Evolutionary conservation across 2,329 filamentous ascomycete species (phyloP).

Genomic region (Xylaria sp.): DNA sequence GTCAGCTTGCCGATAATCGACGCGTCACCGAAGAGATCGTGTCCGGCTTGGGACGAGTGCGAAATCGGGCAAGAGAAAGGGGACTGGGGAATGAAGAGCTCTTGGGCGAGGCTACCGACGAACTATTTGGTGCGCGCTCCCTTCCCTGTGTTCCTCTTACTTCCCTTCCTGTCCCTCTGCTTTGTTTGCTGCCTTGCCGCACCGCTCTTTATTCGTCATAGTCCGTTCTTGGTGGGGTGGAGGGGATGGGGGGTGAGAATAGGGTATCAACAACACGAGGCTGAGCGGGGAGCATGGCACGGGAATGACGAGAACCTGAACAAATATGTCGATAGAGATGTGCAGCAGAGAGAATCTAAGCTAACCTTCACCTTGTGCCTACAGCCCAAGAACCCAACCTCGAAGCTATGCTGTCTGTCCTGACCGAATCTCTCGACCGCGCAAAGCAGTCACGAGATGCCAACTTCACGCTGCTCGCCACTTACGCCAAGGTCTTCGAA

Average conservation of each 20-base stretch:
- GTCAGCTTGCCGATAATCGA: conserved; percentile 70
- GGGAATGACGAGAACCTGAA: background rate
- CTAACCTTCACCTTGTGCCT: conserved; percentile 22
- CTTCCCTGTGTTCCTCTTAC: background rate
- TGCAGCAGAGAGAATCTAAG: background rate
- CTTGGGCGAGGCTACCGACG: conserved; percentile 64
- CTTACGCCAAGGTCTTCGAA: conserved; percentile 68
- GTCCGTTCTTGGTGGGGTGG: background rate
- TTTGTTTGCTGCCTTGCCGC: too few relatives aligned
- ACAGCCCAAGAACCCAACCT: conserved; percentile 69
- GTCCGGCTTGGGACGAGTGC: conserved; percentile 69
- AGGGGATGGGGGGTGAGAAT: background rate
- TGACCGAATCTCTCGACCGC: conserved; percentile 71
- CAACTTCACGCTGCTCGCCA: conserved; percentile 67
- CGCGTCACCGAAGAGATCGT: conserved; percentile 72
- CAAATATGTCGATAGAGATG: background rate
- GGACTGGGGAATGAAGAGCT: conserved; percentile 69
- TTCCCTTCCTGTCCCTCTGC: background rate
- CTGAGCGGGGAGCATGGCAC: background rate
- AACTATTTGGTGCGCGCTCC: conserved; percentile 62
- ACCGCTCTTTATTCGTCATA: background rate
- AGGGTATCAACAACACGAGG: background rate
- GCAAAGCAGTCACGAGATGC: conserved; percentile 69
- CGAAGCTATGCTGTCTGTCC: conserved; percentile 69
- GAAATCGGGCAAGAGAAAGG: conserved; percentile 64